Conservation (phyloP, 2,329 filamentous ascomycete species). For the Aureobasidium zeae region DNA sequence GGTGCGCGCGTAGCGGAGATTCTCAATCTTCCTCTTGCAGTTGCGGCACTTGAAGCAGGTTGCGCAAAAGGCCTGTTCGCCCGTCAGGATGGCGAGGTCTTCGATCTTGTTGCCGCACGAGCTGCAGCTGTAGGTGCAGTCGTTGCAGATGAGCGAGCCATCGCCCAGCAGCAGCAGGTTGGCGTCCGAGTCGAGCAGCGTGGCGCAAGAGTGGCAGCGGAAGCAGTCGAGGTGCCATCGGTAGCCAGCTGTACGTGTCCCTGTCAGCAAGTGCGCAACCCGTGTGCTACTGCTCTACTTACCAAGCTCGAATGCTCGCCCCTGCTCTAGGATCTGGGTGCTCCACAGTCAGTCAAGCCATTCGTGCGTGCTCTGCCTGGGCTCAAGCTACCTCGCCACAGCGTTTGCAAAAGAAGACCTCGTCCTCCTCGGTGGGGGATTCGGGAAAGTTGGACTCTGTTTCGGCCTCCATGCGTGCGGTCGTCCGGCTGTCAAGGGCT, state of each 20-base stretch:
- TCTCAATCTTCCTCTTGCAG: constrained; percentile 98
- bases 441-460: constrained; percentile 35
- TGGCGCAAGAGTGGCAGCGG: constrained; percentile 90
- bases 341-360: constrained; percentile 6
- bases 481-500: constrained; percentile 2
- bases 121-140: constrained; percentile 97
- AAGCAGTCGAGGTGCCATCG: constrained; percentile 99
- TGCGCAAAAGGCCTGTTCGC: constrained; percentile 95
- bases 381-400: constrained; percentile 69
- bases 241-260: constrained; percentile 61
- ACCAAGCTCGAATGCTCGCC: constrained; percentile 97
- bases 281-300: constrained; percentile 38
- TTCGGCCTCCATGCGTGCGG: constrained; percentile 7
- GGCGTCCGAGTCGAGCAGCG: constrained; percentile 93
- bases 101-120: constrained; percentile 97
- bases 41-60: constrained; percentile 96
- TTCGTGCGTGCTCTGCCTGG: no score
- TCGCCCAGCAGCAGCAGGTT: constrained; percentile 95
- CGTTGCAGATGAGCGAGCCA: constrained; percentile 96
- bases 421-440: constrained; percentile 62
- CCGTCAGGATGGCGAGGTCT: constrained; percentile 91
- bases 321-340: constrained; percentile 85
- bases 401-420: constrained; percentile 78
- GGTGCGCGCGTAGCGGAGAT: constrained; percentile 90
- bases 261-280: constrained; percentile 25